Base-by-base conservation (phyloP, 83 land plant genomes). In the Thuja plicata region DNA sequence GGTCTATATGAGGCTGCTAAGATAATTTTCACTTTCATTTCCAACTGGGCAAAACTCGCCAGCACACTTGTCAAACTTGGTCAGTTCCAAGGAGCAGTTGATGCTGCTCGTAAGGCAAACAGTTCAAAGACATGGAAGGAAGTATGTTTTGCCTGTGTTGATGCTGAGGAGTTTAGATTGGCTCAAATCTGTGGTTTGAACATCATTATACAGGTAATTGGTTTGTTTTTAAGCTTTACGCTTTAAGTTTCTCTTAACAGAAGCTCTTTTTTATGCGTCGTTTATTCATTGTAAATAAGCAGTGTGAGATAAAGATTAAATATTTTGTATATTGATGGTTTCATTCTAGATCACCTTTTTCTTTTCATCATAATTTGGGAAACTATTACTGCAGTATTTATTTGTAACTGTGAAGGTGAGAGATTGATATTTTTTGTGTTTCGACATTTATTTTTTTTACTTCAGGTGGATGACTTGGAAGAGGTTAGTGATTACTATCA, bases 101-200 rank as follows among this genome's bases (percentile, higher is more conserved):
- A 98, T 97, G 99, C 99, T 55, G 99, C 99, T 88, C 91, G 99
- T 17, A 98, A 98, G 90, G 99, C 99, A 38, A 97, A 98, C 89
- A 98, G 98, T 88, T 89, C 99, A 45, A 96, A 94, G 91, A 96
- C 98, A 60, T 98, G 99, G 99, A 98, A 98, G 93, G 99, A 97
- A 88, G 99, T 98, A 52, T 98, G 99, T 86, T 98, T 98, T 96
- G 99, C 99, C 38, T 98, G 99, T 94, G 99, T 98, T 88, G 99
- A 97, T 93, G 99, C 99, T 35, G 99, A 98, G 92, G 99, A 98
- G 89, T 98, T 98, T 91, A 96, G 99, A 32, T 91, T 98, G 91
- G 99, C 99, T 40, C 99, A 98, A 89, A 98, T 97, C 35, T 98
- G 99, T 93, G 99, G 99, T 41, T 95, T 98, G 82, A 97, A 98